Percentiles rank a stretch among this genome's conserved stretches.
Evolutionary conservation across 331 rosid species (phyloP).

Genomic region (Malus hybrid): DNA sequence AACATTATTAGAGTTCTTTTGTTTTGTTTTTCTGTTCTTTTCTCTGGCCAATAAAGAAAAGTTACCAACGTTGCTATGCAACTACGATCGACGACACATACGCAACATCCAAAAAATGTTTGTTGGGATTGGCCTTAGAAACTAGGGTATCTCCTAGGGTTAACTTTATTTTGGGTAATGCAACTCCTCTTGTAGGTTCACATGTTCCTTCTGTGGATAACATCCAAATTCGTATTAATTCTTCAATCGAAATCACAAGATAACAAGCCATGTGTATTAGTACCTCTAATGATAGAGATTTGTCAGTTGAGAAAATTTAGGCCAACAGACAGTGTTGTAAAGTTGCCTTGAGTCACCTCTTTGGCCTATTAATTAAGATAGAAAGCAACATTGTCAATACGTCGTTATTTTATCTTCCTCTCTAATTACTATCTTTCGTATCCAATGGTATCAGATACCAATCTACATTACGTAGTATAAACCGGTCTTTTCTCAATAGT

Average conservation of each 20-base stretch:
- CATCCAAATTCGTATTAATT: neutral
- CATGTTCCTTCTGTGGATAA: too few relatives aligned
- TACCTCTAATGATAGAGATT: neutral
- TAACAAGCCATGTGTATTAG: slow-evolving; percentile 19
- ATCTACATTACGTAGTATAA: neutral
- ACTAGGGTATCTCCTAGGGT: too few relatives aligned
- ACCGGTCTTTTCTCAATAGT: neutral
- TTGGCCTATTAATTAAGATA: slow-evolving; percentile 2
- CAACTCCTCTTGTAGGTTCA: too few relatives aligned
- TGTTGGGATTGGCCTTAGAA: too few relatives aligned
- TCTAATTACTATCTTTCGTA: neutral
- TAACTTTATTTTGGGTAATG: too few relatives aligned
- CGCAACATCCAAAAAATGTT: too few relatives aligned
- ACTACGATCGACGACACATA: too few relatives aligned
- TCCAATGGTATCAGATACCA: neutral
- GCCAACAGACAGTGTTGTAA: neutral
- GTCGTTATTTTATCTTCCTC: neutral
- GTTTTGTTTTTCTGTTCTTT: too few relatives aligned
- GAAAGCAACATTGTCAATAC: neutral
- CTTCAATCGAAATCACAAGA: neutral
- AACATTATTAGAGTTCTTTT: too few relatives aligned
- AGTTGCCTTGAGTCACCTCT: neutral
- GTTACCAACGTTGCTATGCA: too few relatives aligned
- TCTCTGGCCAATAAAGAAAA: too few relatives aligned
- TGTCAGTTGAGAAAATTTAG: slow-evolving; percentile 1